These are phyloP conservation scores for Volvox reticuliferus DNA, from an alignment of 139 green algal species.

Conservation along the genomic window DNA sequence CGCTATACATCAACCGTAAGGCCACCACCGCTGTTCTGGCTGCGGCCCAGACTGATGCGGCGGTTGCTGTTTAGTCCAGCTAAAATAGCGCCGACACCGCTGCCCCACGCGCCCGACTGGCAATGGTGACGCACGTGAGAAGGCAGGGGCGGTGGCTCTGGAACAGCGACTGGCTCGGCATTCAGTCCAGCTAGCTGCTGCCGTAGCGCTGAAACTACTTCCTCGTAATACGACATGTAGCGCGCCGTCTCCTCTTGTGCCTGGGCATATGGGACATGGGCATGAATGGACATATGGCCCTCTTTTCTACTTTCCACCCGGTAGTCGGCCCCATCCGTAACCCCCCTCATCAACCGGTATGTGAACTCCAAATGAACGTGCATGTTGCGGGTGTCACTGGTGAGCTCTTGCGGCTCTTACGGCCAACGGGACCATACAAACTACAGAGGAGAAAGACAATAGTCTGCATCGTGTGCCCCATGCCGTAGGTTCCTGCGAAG, in stretches of 20 bases:
- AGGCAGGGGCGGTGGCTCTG: slow-evolving; percentile 14
- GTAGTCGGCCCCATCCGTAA: too few relatives aligned
- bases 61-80: neutral
- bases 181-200: slow-evolving; percentile 19
- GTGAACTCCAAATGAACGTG: too few relatives aligned
- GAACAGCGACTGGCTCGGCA: slow-evolving; percentile 9
- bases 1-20: too few relatives aligned
- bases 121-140: neutral
- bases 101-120: neutral
- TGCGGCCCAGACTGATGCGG: neutral
- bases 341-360: too few relatives aligned
- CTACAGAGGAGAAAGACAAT: neutral
- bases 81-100: neutral
- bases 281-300: too few relatives aligned
- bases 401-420: neutral
- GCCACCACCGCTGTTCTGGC: neutral
- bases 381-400: neutral
- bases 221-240: slow-evolving; percentile 9
- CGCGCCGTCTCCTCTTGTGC: slow-evolving; percentile 24
- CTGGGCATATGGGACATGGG: neutral
- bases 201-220: neutral
- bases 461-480: neutral
- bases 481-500: neutral
- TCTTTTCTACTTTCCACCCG: too few relatives aligned
- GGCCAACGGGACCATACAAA: neutral